Percentiles rank a stretch among this genome's conserved stretches.
Evolutionary conservation across 2,329 filamentous ascomycete genomes (phyloP).

Genomic region (Graphiopsis chlorocephala): DNA sequence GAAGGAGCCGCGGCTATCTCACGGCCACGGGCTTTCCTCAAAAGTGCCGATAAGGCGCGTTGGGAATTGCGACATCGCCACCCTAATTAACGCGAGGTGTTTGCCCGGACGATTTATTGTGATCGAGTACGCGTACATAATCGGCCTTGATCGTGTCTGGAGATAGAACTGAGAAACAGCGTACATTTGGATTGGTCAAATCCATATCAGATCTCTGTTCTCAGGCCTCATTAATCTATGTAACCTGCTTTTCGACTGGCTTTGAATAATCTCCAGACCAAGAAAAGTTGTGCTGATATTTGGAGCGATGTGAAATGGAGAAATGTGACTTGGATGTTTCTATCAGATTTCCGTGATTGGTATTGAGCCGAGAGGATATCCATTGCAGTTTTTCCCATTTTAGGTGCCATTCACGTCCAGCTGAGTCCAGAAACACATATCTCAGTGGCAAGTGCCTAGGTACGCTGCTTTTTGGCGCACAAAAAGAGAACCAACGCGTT

Average conservation of each 20-base stretch:
- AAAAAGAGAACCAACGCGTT: not conserved
- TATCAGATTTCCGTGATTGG: not conserved
- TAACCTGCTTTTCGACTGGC: not conserved
- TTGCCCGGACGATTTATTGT: not conserved
- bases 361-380: no score
- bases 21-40: not conserved
- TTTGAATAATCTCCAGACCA: not conserved
- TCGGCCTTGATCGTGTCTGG: not conserved
- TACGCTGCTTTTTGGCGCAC: not conserved
- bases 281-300: not conserved
- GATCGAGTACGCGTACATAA: not conserved
- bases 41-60: not conserved
- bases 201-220: not conserved
- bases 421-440: not conserved
- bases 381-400: not conserved
- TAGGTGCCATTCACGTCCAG: not conserved
- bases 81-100: not conserved
- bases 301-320: not conserved
- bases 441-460: not conserved
- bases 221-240: not conserved
- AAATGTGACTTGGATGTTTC: not conserved
- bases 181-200: not conserved
- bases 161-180: not conserved
- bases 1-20: not conserved
- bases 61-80: not conserved